Evolutionary conservation across 352 stramenopile species (phyloP).

Genomic region (Globisporangium orthogonon): DNA sequence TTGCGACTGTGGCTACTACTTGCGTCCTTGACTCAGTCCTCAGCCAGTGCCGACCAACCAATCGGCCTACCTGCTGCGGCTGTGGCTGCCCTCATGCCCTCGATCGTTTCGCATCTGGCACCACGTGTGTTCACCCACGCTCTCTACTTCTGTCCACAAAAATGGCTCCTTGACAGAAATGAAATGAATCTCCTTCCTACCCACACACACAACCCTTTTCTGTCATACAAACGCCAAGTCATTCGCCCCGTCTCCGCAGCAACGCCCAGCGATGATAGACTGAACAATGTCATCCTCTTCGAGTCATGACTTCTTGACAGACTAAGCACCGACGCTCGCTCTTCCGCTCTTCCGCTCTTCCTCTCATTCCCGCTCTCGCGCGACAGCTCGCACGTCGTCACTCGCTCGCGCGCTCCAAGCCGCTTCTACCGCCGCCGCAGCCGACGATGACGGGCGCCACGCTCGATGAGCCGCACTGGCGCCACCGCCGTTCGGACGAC

Average conservation of each 20-base stretch:
- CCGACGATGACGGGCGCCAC: background rate
- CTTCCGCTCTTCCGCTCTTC: background rate
- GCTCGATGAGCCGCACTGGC: background rate
- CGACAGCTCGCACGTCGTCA: background rate
- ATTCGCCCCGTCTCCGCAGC: background rate
- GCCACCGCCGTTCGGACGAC: constrained; percentile 5
- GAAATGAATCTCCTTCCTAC: background rate
- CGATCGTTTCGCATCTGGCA: no score
- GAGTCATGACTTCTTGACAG: no score
- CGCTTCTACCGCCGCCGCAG: background rate
- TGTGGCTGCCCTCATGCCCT: no score
- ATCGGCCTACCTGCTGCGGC: no score
- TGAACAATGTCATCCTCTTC: no score
- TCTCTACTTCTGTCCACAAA: background rate
- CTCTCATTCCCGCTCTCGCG: background rate
- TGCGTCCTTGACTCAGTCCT: no score
- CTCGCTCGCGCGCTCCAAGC: no score
- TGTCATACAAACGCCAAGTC: background rate
- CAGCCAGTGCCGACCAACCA: no score
- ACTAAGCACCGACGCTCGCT: background rate
- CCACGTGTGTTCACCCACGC: background rate
- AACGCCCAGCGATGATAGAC: no score
- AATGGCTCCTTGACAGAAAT: background rate
- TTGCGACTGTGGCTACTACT: no score
- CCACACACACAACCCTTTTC: no score